These are phyloP conservation scores for Boletus pseudopeckii DNA, from an alignment of 768 basidiomycete species.

Conservation along the genomic window DNA sequence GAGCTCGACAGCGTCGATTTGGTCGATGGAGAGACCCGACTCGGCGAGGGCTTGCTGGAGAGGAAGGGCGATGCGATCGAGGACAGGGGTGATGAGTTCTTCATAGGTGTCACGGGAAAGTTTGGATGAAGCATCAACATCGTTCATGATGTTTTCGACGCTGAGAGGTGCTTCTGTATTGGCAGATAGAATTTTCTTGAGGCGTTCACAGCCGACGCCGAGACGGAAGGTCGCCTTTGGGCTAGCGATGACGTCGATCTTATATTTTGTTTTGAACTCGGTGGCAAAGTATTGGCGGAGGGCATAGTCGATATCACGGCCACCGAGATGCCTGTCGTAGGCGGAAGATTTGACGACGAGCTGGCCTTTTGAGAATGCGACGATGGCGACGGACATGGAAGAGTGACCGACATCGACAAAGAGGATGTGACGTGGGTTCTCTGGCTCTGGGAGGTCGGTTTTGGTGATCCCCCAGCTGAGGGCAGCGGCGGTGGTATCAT, in stretches of 20 bases:
- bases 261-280: conserved; percentile 97
- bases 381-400: conserved; percentile 78
- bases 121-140: conserved; percentile 87
- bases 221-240: conserved; percentile 95
- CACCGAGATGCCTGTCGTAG: conserved; percentile 91
- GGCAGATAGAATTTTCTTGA: conserved; percentile 96
- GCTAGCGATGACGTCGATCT: conserved; percentile 88
- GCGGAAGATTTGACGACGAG: conserved; percentile 83
- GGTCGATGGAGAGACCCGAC: conserved; percentile 75
- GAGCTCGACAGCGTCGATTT: conserved; percentile 90
- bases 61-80: conserved; percentile 73
- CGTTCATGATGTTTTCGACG: conserved; percentile 96
- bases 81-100: conserved; percentile 65
- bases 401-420: conserved; percentile 98
- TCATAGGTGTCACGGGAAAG: conserved; percentile 84
- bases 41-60: conserved; percentile 76
- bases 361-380: conserved; percentile 93
- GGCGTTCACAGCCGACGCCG: conserved; percentile 79
- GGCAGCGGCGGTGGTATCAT: conserved; percentile 93
- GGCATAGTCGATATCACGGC: conserved; percentile 92
- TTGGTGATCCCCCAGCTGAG: conserved; percentile 99
- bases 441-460: conserved; percentile 85
- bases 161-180: conserved; percentile 85
- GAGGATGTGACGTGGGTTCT: conserved; percentile 80
- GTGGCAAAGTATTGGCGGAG: conserved; percentile 84